Percentiles rank a stretch among this genome's conserved stretches.
phyloP scores from a whole-genome alignment of 225 moss, liverwort and hornwort genomes.

The Asterella californica region DNA sequence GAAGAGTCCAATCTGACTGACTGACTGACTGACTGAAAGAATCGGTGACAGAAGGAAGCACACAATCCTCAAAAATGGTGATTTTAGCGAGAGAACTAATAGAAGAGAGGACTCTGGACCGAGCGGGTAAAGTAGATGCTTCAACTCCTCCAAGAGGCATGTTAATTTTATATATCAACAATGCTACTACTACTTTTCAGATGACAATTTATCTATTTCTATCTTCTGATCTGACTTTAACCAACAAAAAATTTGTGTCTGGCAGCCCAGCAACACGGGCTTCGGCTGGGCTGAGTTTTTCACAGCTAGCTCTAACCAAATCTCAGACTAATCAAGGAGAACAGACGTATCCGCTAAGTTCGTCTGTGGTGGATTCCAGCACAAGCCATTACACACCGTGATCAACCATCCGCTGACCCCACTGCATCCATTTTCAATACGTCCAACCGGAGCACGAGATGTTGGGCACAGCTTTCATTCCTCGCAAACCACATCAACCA shows the following conservation, averaged over 20 bases:
- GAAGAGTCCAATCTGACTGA: neutral
- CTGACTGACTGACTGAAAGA: neutral
- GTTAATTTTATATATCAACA: slow-evolving; percentile 31
- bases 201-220: slow-evolving; percentile 10
- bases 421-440: slow-evolving; percentile 6
- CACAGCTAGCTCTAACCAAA: neutral
- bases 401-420: slow-evolving; percentile 14
- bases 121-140: neutral
- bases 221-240: slow-evolving; percentile 15
- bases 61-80: neutral
- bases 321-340: neutral
- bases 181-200: slow-evolving; percentile 12
- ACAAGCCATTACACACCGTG: slow-evolving; percentile 17
- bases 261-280: neutral
- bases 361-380: slow-evolving; percentile 12
- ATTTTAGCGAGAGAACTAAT: too few species aligned
- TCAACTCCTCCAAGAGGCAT: slow-evolving; percentile 19
- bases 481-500: slow-evolving; percentile 8
- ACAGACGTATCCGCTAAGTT: neutral
- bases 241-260: slow-evolving; percentile 13
- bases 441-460: slow-evolving; percentile 11
- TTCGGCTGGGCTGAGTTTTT: slow-evolving; percentile 6
- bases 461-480: slow-evolving; percentile 1
- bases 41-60: neutral
- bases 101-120: neutral